These are phyloP conservation scores for Quercus dentata DNA, from an alignment of 306 rosid species.

Conservation along the genomic window DNA sequence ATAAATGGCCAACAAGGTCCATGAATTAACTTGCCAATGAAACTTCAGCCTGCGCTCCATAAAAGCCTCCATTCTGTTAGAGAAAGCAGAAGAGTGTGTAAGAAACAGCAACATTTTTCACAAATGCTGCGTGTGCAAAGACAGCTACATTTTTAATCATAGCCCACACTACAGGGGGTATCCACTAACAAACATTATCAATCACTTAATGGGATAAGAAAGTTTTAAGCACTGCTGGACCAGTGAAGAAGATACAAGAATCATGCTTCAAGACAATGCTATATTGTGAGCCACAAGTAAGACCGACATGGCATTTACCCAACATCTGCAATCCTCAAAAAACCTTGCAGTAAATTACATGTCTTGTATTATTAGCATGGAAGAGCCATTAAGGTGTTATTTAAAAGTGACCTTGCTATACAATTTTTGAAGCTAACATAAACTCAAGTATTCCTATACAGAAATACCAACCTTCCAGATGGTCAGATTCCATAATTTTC, in stretches of 20 bases:
- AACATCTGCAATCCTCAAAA: slow-evolving; percentile 7
- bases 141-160: background rate
- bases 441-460: background rate
- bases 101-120: background rate
- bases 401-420: background rate
- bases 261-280: slow-evolving; percentile 13
- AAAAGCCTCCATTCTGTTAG: slow-evolving; percentile 17
- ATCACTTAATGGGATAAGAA: background rate
- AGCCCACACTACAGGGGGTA: background rate
- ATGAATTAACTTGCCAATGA: background rate
- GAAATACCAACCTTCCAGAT: background rate
- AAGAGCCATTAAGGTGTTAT: background rate
- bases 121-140: background rate
- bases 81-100: slow-evolving; percentile 14
- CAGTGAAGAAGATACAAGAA: background rate
- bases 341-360: background rate
- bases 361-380: background rate
- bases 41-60: background rate
- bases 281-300: background rate
- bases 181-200: background rate
- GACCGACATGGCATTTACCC: background rate
- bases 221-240: background rate
- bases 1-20: background rate
- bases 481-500: background rate
- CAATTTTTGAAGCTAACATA: background rate